A percentile compares a stretch with the other conserved stretches of the same genome.
Evolutionary conservation across 345 rosid genomes (phyloP).

Genomic region (Syzygium aromaticum): DNA sequence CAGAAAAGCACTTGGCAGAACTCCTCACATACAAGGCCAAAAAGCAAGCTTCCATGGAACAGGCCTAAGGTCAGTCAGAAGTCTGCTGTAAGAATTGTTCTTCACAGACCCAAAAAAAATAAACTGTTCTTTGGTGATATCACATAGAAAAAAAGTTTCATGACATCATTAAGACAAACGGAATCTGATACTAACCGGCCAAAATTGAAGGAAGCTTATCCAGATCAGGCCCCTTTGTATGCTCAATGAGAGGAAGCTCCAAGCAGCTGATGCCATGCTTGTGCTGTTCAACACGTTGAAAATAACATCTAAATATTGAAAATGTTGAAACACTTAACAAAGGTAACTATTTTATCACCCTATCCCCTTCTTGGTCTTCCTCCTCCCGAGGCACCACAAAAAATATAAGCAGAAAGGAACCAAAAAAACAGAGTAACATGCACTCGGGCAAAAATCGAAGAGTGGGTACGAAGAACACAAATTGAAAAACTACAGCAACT

Average conservation of each 20-base stretch:
- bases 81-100: neutral
- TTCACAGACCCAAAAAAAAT: neutral
- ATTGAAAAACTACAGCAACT: neutral
- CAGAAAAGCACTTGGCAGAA: neutral
- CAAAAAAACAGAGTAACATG: neutral
- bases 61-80: neutral
- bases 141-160: neutral
- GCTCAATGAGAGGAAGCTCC: conserved; percentile 92
- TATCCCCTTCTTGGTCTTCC: neutral
- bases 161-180: neutral
- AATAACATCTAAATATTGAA: neutral
- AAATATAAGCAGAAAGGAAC: neutral
- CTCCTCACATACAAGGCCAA: neutral
- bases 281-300: conserved; percentile 27
- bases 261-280: conserved; percentile 46
- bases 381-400: neutral
- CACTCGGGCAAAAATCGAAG: neutral
- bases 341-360: neutral
- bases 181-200: conserved; percentile 28
- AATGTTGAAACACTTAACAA: neutral
- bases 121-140: neutral
- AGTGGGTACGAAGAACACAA: neutral
- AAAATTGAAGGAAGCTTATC: conserved; percentile 57
- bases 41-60: neutral
- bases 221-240: conserved; percentile 67